Base-by-base conservation (phyloP, 2,329 filamentous ascomycete species). In the Penicillium sp. region DNA sequence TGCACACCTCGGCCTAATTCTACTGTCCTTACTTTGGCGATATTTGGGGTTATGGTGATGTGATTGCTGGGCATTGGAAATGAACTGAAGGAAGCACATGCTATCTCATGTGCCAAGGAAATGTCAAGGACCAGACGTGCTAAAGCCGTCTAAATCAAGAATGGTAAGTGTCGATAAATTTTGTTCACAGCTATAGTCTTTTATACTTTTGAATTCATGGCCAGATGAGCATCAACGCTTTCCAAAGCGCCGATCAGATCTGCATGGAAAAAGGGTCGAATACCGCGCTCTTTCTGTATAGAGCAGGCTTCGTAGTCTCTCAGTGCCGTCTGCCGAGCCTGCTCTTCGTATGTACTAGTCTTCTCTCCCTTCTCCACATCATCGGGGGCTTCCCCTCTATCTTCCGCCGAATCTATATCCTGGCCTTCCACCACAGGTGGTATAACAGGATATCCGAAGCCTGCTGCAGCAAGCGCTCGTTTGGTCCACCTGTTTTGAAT, bases 241-340 rank as follows among this genome's bases (percentile, higher is more conserved):
- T 33, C 14, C 26, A 54, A 39, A 19, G 37, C 50, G 39, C 50
- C 14, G 13, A 13, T 54, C 26, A 54, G 8, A 46, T 50, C 46
- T 23, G 27, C 29, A 43, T 46, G 45, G 25, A 46, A 53, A 27
- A 46, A 46, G 8, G 77, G 78, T 7, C 77, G 68, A 0, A 78
- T 73, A 1, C 85, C 25, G 13, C 23, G 13, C 21, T 45, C 42
- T 45, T 10, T 11, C 13, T 13, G 29, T 11, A 13, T 11, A 31
- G 29, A 31, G 29, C 14, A 13, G 6, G 31, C 23, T 45, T 45
- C 43, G 14, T 10, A 27, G 19, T 16, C 27, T n/a, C 23, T 26
- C 23, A 16, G 3, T 10, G 1, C 9, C 26, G 26, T 27, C 26
- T 27, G 8, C 3, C 4, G 8, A 16, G 11, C 23, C 43, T 45